Evolutionary conservation across 2,329 filamentous ascomycete species (phyloP), one percentile per base, ranked within the genome.

Genomic region (Ampelomyces quisqualis): DNA sequence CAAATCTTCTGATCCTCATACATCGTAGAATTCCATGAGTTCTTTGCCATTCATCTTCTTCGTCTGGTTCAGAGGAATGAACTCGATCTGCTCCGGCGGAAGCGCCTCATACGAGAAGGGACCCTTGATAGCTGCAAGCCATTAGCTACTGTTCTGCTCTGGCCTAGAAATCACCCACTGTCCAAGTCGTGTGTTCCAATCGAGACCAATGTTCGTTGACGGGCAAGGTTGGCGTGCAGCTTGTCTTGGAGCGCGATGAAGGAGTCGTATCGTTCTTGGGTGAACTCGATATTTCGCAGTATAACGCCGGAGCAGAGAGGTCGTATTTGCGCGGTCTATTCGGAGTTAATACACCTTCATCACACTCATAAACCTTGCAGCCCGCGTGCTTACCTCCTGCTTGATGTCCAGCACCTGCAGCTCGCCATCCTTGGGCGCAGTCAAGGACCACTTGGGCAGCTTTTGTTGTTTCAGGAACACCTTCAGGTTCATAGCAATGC

Each of bases 241-340:
- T 98, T 98, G 74, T 98, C 94, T 74, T 98, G 93, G 33, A 98
- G 79, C 41, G 85, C 81, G 67, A 98, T 98, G 86, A 98, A 98
- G 63, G 90, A 96, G 58, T 95, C 88, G 70, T 98, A 98, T 54
- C 86, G 80, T 55, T 85, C 88, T 74, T 93, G 79, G 57, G 88
- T 90, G 77, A 98, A 97, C 62, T 84, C 89, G 75, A 98, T 80
- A 67, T 90, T 88, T 55, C 93, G 84, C 49, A 98, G 76, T 53
- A 98, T 87, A 33, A 91, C 90, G 47, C 86, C 90, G 11, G 91
- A 88, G 51, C 95, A 86, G 53, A 93, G 88, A 27, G 90, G 91
- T 34, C 93, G 82, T 57, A 98, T 84, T 69, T 84, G 80, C 42
- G 77, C 77, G 21, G 90, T 95, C 73, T 82, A 45, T 13, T n/a